Base-by-base conservation (phyloP, 2,329 filamentous ascomycete genomes). In the Diaporthe citrichinensis region DNA sequence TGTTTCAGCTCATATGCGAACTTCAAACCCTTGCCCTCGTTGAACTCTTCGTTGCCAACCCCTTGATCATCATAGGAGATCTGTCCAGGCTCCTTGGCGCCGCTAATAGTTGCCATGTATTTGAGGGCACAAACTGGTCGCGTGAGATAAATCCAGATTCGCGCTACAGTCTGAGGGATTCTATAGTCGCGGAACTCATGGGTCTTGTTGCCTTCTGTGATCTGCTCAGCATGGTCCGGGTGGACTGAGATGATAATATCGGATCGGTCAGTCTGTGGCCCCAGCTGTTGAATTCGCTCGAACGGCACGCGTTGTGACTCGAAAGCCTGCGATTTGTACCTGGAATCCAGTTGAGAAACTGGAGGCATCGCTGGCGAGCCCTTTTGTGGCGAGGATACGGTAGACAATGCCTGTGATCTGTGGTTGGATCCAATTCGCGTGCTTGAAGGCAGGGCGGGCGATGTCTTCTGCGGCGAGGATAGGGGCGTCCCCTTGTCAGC, bases 131-230 rank as follows among this genome's bases (percentile, higher is more conserved):
- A 85, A 14, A 82, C 79, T 0, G 86, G 88, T 44, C 79, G 83
- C 23, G 85, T 90, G 23, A 86, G 85, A 78, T 92, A 91, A 23
- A 93, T 84, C 92, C 92, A 94, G 78, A 92, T 86, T n/a, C 92
- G 90, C 25, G 82, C 84, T 7, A 92, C 89, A 23, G 87, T 85
- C 4, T 84, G 80, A 2, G 90, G 90, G 31, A 93, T 87, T 67
- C 85, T 87, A 83, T 90, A 92, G 23, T 84, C 82, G 58, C 91
- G 86, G 75, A 90, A 89, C 71, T 93, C 86, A 79, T 92, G 87
- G 73, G 90, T 85, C 73, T 89, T 88, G 3, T 81, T 83, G 2
- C 90, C 87, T 14, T 85, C 81, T 14, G 88, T 78, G 46, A 93
- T 89, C 17, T 85, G 81, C 9, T 83, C 80, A n/a, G 91, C 85